These are phyloP conservation scores for Ceratocystis diversiconidia DNA, from an alignment of 2,329 filamentous ascomycete species.

Conservation along the genomic window DNA sequence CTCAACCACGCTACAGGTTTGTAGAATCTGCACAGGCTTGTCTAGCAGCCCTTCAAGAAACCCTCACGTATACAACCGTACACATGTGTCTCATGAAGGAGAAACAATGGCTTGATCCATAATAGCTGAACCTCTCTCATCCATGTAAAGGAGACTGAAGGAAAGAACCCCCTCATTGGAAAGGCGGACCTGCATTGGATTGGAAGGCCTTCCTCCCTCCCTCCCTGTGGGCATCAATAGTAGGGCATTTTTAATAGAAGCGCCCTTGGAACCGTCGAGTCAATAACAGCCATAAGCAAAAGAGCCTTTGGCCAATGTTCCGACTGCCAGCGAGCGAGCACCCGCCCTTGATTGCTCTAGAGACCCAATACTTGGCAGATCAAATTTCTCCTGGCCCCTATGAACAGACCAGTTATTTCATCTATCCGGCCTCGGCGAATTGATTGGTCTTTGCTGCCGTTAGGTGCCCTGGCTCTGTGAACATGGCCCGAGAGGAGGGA, in stretches of 20 bases:
- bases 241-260: not conserved
- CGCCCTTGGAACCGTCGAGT: not conserved
- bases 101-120: not conserved
- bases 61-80: not conserved
- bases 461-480: not conserved
- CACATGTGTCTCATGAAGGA: not conserved
- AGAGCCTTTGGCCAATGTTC: not conserved
- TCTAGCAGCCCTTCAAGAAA: not conserved
- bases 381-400: not conserved
- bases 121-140: not conserved
- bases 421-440: not conserved
- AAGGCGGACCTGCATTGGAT: conserved; percentile 1
- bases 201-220: not conserved
- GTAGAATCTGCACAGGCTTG: not conserved
- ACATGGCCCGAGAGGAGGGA: not conserved
- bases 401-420: not conserved
- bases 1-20: not conserved
- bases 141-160: not conserved
- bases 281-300: not conserved
- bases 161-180: not conserved
- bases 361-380: not conserved
- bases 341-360: not conserved
- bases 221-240: not conserved
- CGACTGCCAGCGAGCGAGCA: too few species aligned
- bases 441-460: not conserved